These are phyloP conservation scores for Ceratocystis harringtonii DNA, from an alignment of 2,329 filamentous ascomycete species.

Conservation along the genomic window DNA sequence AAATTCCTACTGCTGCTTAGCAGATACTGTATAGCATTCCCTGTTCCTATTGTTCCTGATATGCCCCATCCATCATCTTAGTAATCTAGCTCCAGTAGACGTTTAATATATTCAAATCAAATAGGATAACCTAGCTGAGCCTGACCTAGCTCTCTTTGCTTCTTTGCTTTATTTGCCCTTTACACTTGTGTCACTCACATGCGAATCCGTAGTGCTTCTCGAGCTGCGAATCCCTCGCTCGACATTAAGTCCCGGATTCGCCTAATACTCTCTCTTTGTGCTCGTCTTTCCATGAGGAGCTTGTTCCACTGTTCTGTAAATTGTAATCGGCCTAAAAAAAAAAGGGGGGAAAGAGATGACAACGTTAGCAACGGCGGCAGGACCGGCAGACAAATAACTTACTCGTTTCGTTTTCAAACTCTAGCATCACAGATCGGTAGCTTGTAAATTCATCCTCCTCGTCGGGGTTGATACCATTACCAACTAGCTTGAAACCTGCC, in stretches of 20 bases:
- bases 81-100: too few species aligned
- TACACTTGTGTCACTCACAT: neutral
- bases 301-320: neutral
- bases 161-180: neutral
- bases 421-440: neutral
- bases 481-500: conserved; percentile 4
- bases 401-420: conserved; percentile 11
- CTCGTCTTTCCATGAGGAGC: neutral
- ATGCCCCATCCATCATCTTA: too few species aligned
- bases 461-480: conserved; percentile 7
- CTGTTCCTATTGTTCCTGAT: neutral
- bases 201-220: neutral
- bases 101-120: too few species aligned
- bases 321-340: neutral
- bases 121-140: neutral
- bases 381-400: neutral
- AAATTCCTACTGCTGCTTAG: too few species aligned
- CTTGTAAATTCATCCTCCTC: neutral
- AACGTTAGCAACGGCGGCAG: neutral
- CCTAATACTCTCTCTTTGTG: neutral
- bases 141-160: neutral
- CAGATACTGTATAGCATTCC: too few species aligned
- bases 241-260: neutral
- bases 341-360: neutral
- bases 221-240: conserved; percentile 1